Base-by-base conservation (phyloP, 2,329 filamentous ascomycete species). In the Apiospora saccharicola region DNA sequence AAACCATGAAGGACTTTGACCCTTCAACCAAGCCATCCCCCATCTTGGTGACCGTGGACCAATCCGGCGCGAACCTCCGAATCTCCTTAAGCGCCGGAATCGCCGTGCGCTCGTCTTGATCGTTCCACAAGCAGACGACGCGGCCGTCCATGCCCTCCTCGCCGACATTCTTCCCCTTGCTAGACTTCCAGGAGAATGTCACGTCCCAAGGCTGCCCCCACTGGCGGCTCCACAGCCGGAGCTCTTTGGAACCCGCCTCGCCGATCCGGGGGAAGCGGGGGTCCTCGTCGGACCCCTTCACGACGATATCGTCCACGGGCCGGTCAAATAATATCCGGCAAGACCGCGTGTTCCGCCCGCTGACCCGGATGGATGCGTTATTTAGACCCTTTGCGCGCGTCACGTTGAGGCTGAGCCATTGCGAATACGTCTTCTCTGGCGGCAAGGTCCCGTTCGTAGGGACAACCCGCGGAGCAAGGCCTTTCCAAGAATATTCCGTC, bases 41-140 rank as follows among this genome's bases (percentile, higher is more conserved):
- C 37, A 43, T 51, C 47, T 70, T 70, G 4, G 47, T 70, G 13
- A 70, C 68, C 4, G 43, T 53, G 30, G 68, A 70, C 68, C 68
- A 70, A 51, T 41, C 47, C 6, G 68, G 68, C 16, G 68, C 68
- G 26, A 70, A 70, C 47, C 68, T 47, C 14, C 68, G 68, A n/a
- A 70, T 26, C 68, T 70, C 68, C 49, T 70, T 53, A 51, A 70
- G 68, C n/a, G 68, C 68, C 14, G 68, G 68, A 8, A 70, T 70
- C 12, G 68, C 47, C 14, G 68, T 57, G 37, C 46, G 47, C 26
- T 41, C 68, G 12, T 70, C 68, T 16, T 70, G 68, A 10, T 70
- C 68, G 37, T 70, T 70, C 68, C 68, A 70, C 30, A 70, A 22
- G n/a, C 68, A 70, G 34, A 70, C 68, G 12, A 70, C 68, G 14